Base-by-base conservation (phyloP, 306 rosid genomes). In the Vigna trinervia region DNA sequence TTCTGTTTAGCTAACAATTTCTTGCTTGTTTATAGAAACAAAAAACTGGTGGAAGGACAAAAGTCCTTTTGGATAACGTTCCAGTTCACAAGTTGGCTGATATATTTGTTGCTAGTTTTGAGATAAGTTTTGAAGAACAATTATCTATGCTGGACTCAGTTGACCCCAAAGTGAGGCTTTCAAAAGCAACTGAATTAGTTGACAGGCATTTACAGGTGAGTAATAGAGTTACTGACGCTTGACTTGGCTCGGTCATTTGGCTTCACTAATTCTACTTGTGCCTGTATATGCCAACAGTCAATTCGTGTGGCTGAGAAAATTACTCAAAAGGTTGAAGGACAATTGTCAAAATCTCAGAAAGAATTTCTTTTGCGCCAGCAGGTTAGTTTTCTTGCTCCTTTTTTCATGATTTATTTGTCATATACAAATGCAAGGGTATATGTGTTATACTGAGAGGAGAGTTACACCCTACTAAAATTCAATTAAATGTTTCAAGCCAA, bases 261-360 rank as follows among this genome's bases (percentile, higher is more conserved):
- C 9, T 45, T 66, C 61, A 76, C 75, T 72, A 76, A 85, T 81
- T 74, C 78, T 85, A 58, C 70, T 74, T 17, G 57, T 75, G 45
- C 46, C 82, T 52, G 72, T 73, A 85, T 72, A 68, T 78, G 79
- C 81, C 85, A 82, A 87, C 86, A 96, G 99, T 96, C 98, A 50
- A 92, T 96, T 70, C 98, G 97, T 76, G 99, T 96, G 64, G 98
- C 99, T 80, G 99, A 96, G 92, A 96, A 96, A 91, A 96, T 96
- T 80, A 92, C 99, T 15, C 96, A 96, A 75, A 96, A 92, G 89
- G 99, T 96, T 79, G 99, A 96, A 86, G 99, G 99, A 19, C 98
- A 96, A 78, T 71, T 96, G 84, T 96, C 99, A 22, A 96, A 96
- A 88, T 96, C 99, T 47, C 99, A 96, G 79, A 96, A 96, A 52